Base-by-base conservation (phyloP, 1,284 basidiomycete species). In the Leccinum pachyderme region DNA sequence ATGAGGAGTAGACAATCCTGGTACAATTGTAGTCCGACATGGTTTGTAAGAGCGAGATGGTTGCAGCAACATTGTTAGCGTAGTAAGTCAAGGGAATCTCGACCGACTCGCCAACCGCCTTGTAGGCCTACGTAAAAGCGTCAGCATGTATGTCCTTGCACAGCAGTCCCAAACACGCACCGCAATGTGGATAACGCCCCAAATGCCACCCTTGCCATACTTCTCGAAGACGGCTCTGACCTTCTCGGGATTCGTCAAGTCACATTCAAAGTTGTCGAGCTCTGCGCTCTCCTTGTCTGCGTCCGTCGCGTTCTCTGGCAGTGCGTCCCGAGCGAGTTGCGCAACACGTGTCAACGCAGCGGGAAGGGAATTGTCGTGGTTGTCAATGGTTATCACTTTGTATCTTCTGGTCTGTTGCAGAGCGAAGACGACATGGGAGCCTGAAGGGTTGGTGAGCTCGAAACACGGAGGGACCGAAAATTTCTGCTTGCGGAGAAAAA, bases 51-150 rank as follows among this genome's bases (percentile, higher is more conserved):
- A 97, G 82, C 47, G 81, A 84, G 58, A 96, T 75, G 3, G 93
- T 94, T 9, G 92, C 94, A 35, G 81, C 75, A 56, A 98, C 93
- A 68, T 97, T 98, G 76, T 95, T 95, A 62, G 83, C 77, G 72
- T 98, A 98, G 76, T 98, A 98, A 13, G 87, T 83, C 69, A 99
- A 75, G 12, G 97, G 97, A 56, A 94, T 88, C 75, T 98, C 92
- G 27, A 88, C 89, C n/a, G 92, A 95, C 75, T 99, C 97, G 51
- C 97, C 97, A 28, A 99, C 97, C 13, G 96, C 95, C 78, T 99
- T 99, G 80, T 94, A 89, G 4, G 97, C 97, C 91, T 93, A 60
- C 37, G 47, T 48, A 48, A 48, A 32, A 45, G 27, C 29, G 25
- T 56, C 46, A 32, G 25, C 7, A 28, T 8, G 24, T 25, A 28